A percentile compares a stretch with the other conserved stretches of the same genome.
Conservation (phyloP, 306 rosid genomes). For the Mimosa pudica region DNA sequence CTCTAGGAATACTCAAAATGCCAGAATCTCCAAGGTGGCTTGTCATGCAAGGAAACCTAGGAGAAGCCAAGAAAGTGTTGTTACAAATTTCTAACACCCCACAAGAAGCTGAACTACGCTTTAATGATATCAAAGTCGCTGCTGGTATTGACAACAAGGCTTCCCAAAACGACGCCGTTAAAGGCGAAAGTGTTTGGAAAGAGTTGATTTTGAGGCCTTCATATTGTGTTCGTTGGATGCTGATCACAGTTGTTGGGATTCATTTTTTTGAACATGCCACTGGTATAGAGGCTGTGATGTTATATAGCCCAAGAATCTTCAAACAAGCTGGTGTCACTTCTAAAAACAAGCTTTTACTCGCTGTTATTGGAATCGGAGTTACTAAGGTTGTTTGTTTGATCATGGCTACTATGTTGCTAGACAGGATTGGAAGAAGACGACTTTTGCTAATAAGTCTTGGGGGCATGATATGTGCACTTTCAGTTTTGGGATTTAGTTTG, state of each 20-base stretch:
- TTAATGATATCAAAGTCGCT: conserved; percentile 59
- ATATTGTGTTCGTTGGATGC: conserved; percentile 61
- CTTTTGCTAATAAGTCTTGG: conserved; percentile 53
- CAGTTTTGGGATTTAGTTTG: conserved; percentile 54
- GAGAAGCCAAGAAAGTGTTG: conserved; percentile 49
- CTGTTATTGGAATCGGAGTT: conserved; percentile 72
- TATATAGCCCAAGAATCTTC: conserved; percentile 83
- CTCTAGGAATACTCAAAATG: conserved; percentile 56
- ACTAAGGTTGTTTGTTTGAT: conserved; percentile 52
- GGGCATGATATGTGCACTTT: conserved; percentile 55
- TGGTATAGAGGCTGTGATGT: conserved; percentile 79
- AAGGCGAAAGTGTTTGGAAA: conserved; percentile 61
- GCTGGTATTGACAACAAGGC: conserved; percentile 51
- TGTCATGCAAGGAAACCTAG: conserved; percentile 65
- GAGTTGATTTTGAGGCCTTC: conserved; percentile 63
- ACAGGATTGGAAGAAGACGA: conserved; percentile 60
- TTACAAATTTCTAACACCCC: conserved; percentile 42
- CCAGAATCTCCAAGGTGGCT: conserved; percentile 98
- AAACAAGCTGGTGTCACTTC: conserved; percentile 62
- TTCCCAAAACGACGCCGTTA: conserved; percentile 29
- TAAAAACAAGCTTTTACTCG: conserved; percentile 63
- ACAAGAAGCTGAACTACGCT: conserved; percentile 62
- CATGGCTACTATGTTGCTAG: conserved; percentile 56
- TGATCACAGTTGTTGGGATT: conserved; percentile 66
- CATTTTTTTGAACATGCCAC: conserved; percentile 81